These are phyloP conservation scores for Elaeis guineensis DNA, from an alignment of 176 grass and related monocot species.

Conservation along the genomic window DNA sequence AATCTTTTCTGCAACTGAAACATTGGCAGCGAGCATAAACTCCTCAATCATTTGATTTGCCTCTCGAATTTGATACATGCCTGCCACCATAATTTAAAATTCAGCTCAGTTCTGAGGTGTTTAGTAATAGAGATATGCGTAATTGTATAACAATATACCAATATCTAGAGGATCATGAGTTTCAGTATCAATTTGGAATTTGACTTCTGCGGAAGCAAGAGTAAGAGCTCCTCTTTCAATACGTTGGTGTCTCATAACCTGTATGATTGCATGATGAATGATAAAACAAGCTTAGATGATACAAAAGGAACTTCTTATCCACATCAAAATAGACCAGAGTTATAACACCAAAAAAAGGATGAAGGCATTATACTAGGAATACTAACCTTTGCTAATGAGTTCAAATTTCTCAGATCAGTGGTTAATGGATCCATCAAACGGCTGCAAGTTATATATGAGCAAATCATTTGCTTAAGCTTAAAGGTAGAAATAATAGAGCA, in stretches of 20 bases:
- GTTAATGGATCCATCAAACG: slow-evolving; percentile 89
- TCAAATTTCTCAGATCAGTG: slow-evolving; percentile 88
- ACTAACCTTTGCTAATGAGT: slow-evolving; percentile 82
- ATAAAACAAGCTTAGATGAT: too few species aligned
- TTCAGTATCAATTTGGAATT: slow-evolving; percentile 98
- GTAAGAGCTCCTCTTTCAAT: slow-evolving; percentile 87
- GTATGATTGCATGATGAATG: background rate
- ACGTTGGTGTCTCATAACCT: slow-evolving; percentile 86
- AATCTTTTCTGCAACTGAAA: slow-evolving; percentile 95
- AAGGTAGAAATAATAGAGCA: too few species aligned
- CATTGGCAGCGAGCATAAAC: slow-evolving; percentile 95
- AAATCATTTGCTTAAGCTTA: slow-evolving; percentile 7
- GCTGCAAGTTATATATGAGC: slow-evolving; percentile 38
- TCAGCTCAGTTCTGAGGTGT: slow-evolving; percentile 1
- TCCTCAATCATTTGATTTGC: slow-evolving; percentile 99
- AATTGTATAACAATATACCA: slow-evolving; percentile 40
- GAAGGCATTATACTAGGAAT: slow-evolving; percentile 6
- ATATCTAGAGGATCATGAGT: slow-evolving; percentile 99
- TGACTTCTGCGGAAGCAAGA: slow-evolving; percentile 98
- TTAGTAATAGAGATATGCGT: background rate
- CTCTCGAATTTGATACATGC: slow-evolving; percentile 98
- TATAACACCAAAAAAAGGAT: slow-evolving; percentile 9
- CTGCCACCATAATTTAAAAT: slow-evolving; percentile 34
- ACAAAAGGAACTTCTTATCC: too few species aligned
- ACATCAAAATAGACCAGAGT: background rate